Percentiles rank a stretch among this genome's conserved stretches.
These are phyloP conservation scores for Gloeophyllum trabeum DNA, from an alignment of 768 basidiomycete species.

Conservation along the genomic window DNA sequence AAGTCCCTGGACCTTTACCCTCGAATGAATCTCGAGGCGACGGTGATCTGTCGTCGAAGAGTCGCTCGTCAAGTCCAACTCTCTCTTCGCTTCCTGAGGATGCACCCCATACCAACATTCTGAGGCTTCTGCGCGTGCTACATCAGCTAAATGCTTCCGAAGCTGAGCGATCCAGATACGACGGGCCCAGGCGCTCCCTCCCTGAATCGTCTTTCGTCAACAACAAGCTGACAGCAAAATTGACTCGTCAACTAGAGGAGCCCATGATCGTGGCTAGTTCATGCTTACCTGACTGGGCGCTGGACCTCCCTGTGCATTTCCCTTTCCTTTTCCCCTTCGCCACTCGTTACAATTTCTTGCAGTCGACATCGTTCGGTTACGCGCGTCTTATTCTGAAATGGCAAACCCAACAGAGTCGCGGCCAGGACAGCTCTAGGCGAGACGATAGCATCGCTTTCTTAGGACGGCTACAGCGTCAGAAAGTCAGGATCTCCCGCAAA, in stretches of 20 bases:
- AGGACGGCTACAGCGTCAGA: conserved; percentile 87
- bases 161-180: conserved; percentile 42
- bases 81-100: conserved; percentile 78
- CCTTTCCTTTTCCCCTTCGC: conserved; percentile 99
- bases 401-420: conserved; percentile 79
- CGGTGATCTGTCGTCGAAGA: conserved; percentile 31
- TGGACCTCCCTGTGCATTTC: conserved; percentile 93
- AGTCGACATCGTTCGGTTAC: conserved; percentile 96
- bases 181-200: conserved; percentile 44
- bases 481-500: conserved; percentile 91
- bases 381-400: conserved; percentile 91
- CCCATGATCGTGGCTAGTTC: conserved; percentile 99
- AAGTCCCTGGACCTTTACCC: conserved; percentile 74
- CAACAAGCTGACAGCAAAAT: conserved; percentile 94
- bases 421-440: conserved; percentile 68
- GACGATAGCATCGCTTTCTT: conserved; percentile 91
- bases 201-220: conserved; percentile 87
- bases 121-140: conserved; percentile 81
- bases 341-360: conserved; percentile 93
- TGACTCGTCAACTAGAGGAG: conserved; percentile 95
- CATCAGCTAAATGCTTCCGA: conserved; percentile 75
- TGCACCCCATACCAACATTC: conserved; percentile 79
- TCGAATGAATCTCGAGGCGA: conserved; percentile 39
- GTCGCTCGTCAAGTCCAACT: conserved; percentile 51
- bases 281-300: conserved; percentile 94